A percentile compares a stretch with the other conserved stretches of the same genome.
Conservation (phyloP, 345 rosid species). For the Carallia pectinifolia region DNA sequence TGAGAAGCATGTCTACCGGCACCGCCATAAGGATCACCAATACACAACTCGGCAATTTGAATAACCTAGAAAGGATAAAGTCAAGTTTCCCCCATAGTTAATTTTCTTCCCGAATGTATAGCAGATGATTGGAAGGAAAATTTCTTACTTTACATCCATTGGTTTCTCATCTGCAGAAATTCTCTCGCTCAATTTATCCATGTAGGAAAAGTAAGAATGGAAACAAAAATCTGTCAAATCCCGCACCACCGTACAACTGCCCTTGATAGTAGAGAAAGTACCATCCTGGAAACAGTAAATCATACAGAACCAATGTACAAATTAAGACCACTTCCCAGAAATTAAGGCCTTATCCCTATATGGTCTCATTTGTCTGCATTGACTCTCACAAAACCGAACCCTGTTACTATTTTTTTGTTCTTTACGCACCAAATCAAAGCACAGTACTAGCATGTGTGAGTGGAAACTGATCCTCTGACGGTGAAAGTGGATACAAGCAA, state of each 20-base stretch:
- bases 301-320: neutral
- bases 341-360: neutral
- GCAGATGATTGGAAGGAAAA: constrained; percentile 1
- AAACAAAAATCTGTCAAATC: constrained; percentile 87
- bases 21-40: constrained; percentile 61
- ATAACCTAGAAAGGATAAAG: constrained; percentile 40
- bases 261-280: constrained; percentile 51
- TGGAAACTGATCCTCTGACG: neutral
- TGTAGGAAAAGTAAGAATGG: constrained; percentile 81
- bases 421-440: too few relatives aligned
- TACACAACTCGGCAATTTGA: constrained; percentile 61
- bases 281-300: constrained; percentile 54
- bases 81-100: neutral
- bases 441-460: neutral
- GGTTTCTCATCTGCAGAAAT: constrained; percentile 51
- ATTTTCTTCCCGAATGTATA: neutral
- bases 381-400: too few relatives aligned
- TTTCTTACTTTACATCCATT: constrained; percentile 50
- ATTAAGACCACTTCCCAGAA: neutral
- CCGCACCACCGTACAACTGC: constrained; percentile 64
- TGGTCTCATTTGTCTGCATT: too few relatives aligned
- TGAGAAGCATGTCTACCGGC: constrained; percentile 53
- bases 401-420: too few relatives aligned
- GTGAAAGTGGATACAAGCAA: neutral
- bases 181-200: constrained; percentile 77